Base-by-base conservation (phyloP, 78 protist genomes). In the Chrysochromulina parva region DNA sequence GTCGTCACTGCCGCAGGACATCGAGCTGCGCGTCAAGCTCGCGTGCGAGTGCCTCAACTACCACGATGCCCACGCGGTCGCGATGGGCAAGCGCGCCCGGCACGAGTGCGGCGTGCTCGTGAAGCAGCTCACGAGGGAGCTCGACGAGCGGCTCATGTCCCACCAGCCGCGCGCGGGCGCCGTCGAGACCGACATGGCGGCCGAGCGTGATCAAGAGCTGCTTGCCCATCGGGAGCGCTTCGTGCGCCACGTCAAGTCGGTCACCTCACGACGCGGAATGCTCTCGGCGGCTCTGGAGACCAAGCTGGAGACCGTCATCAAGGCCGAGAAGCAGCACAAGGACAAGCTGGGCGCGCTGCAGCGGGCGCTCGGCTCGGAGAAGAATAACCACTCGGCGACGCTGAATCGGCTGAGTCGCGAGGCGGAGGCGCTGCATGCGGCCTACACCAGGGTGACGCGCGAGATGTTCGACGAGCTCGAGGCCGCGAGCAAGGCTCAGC, bases 121-220 rank as follows among this genome's bases (percentile, higher is more conserved):
- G 52, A 4, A 5, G 28, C 1, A 4, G 47, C 13, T 74, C 14
- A 48, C 52, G 28, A 0, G 1, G 19, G 84, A 74, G 84, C 84
- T 74, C 57, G 84, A 74, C 84, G 84, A 74, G 84, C 84, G 84
- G 57, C 84, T 74, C 19, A 48, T 74, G 52, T 24, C 55, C n/a
- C 84, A 74, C 55, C 57, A 17, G 38, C 84, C 84, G 24, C 84
- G 84, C 84, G 48, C 57, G 10, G 84, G 84, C 84, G 57, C 13
- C 7, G 52, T 74, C 47, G 84, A 74, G 57, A 48, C 54, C 13
- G 84, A 50, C 38, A 48, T 50, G 14, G 16, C 7, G 16, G 38
- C 4, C 53, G 52, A 47, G 4, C 84, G 84, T 14, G 0, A 38
- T 0, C 47, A 74, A 1, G 84, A 74, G 58, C 57, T 74, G 16